Base-by-base conservation (phyloP, 2,329 filamentous ascomycete species). In the Trichoderma asperellum region DNA sequence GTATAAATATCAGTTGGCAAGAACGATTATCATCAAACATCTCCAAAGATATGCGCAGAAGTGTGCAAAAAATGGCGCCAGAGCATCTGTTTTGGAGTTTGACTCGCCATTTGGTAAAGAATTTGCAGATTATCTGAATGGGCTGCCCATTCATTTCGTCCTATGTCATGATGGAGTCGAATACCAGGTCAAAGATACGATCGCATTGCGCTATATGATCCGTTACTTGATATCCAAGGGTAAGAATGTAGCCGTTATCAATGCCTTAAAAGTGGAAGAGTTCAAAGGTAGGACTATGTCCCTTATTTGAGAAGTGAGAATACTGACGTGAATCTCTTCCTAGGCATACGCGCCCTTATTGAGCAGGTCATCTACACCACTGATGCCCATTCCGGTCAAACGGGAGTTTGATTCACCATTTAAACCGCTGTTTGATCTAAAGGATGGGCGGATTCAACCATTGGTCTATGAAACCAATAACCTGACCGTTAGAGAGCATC, bases 111-210 rank as follows among this genome's bases (percentile, higher is more conserved):
- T 82, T 14, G 84, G 84, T 52, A 61, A 76, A 0, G 80, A 79
- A 0, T 93, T 92, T 73, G 70, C 77, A 5, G 73, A 82, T 1
- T 91, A 92, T 73, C 79, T 92, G 1, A 72, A 80, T 2, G 74
- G 76, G 1, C 83, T 84, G 29, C 84, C 87, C 0, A 81, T 89
- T 4, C 89, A 91, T 74, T 92, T 93, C 73, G 79, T 93, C 64
- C 86, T 94, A 81, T 87, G 86, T 64, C 89, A 92, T 72, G 89
- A 92, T 75, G 90, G 89, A 6, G n/a, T n/a, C 5, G 68, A 71
- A n/a, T 69, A 58, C 71, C 37, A 70, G n/a, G 60, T 60, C 52
- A 68, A 53, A 2, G 69, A 70, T 24, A 52, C 65, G 12, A 47
- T 34, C 14, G 34, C 29, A 12, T 43, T 70, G n/a, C 35, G 69